A percentile compares a stretch with the other conserved stretches of the same genome.
phyloP scores from a whole-genome alignment of 305 asterid genomes.

The Fraxinus dipetala region DNA sequence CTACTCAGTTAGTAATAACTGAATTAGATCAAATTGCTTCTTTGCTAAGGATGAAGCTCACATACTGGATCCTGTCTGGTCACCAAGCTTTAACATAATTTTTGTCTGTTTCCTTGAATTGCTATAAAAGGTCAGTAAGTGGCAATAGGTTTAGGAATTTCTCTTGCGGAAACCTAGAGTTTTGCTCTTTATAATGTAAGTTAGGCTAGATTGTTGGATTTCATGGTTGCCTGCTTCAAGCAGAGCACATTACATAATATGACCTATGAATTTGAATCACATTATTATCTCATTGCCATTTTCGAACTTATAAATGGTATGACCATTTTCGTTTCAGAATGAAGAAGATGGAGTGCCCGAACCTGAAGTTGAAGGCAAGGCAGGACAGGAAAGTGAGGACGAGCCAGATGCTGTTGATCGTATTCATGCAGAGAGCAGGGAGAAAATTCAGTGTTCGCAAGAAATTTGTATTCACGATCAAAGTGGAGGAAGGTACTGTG shows the following conservation, averaged over 20 bases:
- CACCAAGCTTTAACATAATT: not conserved
- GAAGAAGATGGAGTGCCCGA: not conserved
- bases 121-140: not conserved
- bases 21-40: not conserved
- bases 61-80: not conserved
- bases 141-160: not conserved
- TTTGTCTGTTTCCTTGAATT: not conserved
- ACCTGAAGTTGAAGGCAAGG: not conserved
- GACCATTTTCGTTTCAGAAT: not conserved
- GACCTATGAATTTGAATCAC: not conserved
- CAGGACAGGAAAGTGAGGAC: not conserved
- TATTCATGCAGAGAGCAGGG: not conserved
- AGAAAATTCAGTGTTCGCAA: not conserved
- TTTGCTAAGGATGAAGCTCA: not conserved
- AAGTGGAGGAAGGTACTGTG: not conserved
- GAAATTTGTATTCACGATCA: not conserved
- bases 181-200: not conserved
- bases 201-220: not conserved
- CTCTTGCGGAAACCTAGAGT: not conserved
- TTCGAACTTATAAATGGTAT: not conserved
- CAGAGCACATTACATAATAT: not conserved
- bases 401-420: not conserved
- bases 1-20: not conserved
- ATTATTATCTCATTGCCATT: not conserved
- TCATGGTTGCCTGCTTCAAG: not conserved